Evolutionary conservation across 2,329 filamentous ascomycete species (phyloP).

Genomic region (Colletotrichum cereale): DNA sequence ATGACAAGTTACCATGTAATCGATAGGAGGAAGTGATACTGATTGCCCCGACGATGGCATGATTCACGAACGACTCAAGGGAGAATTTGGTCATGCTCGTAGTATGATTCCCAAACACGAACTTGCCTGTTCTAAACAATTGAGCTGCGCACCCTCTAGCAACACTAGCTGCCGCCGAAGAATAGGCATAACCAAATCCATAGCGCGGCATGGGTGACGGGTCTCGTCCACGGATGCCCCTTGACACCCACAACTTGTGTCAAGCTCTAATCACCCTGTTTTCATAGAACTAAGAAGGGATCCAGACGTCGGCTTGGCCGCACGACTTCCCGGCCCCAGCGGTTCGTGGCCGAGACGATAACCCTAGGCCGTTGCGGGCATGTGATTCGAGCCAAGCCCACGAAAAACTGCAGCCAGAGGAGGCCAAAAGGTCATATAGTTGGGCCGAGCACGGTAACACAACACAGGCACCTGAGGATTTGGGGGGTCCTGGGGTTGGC

Average conservation of each 20-base stretch:
- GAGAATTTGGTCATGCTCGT: too few species aligned
- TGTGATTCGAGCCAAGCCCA: background rate
- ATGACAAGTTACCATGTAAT: background rate
- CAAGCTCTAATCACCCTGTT: conserved; percentile 14
- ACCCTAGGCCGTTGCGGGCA: background rate
- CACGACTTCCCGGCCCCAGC: background rate
- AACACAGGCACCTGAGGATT: background rate
- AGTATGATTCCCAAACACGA: background rate
- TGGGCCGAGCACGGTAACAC: background rate
- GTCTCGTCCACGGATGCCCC: background rate
- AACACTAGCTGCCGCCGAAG: background rate
- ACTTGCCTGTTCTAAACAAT: background rate
- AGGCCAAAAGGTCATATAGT: conserved; percentile 32
- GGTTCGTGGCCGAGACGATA: background rate
- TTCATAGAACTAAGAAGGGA: conserved; percentile 5
- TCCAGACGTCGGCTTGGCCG: background rate
- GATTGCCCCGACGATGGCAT: background rate
- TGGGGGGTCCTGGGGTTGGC: background rate
- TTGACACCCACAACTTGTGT: background rate
- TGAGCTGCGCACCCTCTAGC: too few species aligned
- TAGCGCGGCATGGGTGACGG: background rate
- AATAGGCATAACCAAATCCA: background rate
- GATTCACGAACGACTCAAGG: background rate
- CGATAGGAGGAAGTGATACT: background rate
- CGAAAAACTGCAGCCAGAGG: background rate